phyloP scores from a whole-genome alignment of 2,329 filamentous ascomycete species.

The Fusarium sulawesiense region DNA sequence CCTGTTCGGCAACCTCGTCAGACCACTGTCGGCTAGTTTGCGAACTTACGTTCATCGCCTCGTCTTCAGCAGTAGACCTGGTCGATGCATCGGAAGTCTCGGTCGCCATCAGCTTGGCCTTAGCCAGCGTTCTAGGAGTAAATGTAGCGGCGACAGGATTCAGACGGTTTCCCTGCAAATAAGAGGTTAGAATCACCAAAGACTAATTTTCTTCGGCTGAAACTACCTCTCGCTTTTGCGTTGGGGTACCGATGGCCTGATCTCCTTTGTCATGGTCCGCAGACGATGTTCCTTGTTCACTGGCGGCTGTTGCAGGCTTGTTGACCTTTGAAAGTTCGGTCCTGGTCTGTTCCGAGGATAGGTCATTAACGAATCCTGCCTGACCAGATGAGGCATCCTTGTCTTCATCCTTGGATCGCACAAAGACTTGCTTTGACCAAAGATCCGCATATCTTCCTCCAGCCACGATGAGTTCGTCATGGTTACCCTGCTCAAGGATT shows the following conservation, averaged over 20 bases:
- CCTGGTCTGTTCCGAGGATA: slow-evolving; percentile 52
- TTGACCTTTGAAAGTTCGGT: slow-evolving; percentile 52
- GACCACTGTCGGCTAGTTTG: slow-evolving; percentile 45
- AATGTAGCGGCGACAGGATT: slow-evolving; percentile 68
- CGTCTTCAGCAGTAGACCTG: slow-evolving; percentile 13
- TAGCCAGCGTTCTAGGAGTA: slow-evolving; percentile 56
- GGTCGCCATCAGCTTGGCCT: slow-evolving; percentile 22
- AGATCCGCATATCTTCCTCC: slow-evolving; percentile 72
- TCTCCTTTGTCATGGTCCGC: slow-evolving; percentile 33
- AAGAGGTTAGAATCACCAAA: slow-evolving; percentile 56
- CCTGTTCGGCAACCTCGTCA: slow-evolving; percentile 47
- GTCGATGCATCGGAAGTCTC: slow-evolving; percentile 30
- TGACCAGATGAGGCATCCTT: slow-evolving; percentile 40
- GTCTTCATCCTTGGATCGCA: slow-evolving; percentile 59
- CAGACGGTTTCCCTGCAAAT: slow-evolving; percentile 62
- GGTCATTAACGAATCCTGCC: slow-evolving; percentile 51
- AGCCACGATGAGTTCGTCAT: slow-evolving; percentile 67
- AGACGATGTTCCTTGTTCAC: slow-evolving; percentile 42
- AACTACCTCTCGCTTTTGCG: slow-evolving; percentile 63
- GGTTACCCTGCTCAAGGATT: slow-evolving; percentile 72
- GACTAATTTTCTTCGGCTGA: slow-evolving; percentile 47
- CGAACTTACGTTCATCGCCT: slow-evolving; percentile 15
- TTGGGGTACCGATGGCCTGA: slow-evolving; percentile 50
- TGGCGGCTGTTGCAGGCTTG: slow-evolving; percentile 38
- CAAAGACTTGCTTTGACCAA: slow-evolving; percentile 72